Conservation (phyloP, 2,329 filamentous ascomycete genomes). For the Seiridium unicorne region DNA sequence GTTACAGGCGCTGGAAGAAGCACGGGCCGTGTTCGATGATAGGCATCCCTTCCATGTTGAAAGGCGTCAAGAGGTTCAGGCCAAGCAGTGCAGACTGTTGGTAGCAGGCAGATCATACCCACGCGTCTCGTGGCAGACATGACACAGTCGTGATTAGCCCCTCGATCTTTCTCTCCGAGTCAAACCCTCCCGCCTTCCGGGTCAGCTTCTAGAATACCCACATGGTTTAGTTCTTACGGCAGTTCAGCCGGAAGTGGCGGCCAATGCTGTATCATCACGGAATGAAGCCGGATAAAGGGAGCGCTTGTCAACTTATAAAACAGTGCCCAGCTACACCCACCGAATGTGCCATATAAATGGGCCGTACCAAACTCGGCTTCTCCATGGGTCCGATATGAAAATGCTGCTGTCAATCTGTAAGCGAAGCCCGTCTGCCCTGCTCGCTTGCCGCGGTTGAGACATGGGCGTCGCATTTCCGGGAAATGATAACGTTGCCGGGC, state of each 20-base stretch:
- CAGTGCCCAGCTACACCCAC: not conserved
- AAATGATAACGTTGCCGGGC: not conserved
- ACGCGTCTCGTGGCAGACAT: too few species aligned
- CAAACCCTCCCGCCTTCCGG: too few species aligned
- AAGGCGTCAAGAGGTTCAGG: too few species aligned
- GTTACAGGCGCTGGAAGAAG: too few species aligned
- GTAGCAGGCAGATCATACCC: too few species aligned
- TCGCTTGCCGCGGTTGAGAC: not conserved
- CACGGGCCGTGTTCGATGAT: too few species aligned
- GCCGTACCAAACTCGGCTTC: not conserved
- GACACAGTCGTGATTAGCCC: not conserved
- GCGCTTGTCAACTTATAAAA: not conserved
- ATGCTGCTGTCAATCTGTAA: not conserved
- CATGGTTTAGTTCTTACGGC: not conserved
- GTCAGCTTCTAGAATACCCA: not conserved
- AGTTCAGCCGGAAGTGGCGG: not conserved
- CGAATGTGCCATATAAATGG: not conserved
- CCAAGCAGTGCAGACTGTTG: too few species aligned
- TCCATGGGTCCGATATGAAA: not conserved
- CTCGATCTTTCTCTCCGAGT: not conserved
- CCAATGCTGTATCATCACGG: not conserved
- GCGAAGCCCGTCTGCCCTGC: not conserved
- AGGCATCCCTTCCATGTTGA: too few species aligned
- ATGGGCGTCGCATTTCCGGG: not conserved
- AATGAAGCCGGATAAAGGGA: not conserved